phyloP scores from a whole-genome alignment of 805 yeast species.

The Blastobotrys mokoenaii region DNA sequence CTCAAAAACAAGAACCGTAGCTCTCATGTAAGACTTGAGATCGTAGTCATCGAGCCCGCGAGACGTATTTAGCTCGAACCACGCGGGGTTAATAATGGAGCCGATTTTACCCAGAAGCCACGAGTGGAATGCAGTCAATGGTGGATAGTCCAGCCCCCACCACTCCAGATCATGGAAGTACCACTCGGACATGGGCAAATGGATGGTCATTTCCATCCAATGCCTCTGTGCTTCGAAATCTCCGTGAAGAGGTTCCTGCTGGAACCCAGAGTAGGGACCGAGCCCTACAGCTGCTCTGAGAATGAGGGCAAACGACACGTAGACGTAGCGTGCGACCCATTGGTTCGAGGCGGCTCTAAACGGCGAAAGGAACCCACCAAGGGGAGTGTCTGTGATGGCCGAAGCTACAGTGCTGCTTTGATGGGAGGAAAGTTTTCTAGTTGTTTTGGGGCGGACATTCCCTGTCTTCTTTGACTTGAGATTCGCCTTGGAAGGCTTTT shows the following conservation, averaged over 20 bases:
- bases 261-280: slow-evolving; percentile 76
- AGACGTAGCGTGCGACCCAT: slow-evolving; percentile 79
- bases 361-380: slow-evolving; percentile 68
- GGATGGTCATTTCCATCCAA: slow-evolving; percentile 88
- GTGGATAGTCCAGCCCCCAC: slow-evolving; percentile 98
- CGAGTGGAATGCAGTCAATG: slow-evolving; percentile 90
- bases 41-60: slow-evolving; percentile 65
- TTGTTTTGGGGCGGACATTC: not conserved
- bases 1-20: slow-evolving; percentile 71
- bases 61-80: slow-evolving; percentile 71
- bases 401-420: slow-evolving; percentile 8
- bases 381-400: slow-evolving; percentile 50
- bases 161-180: slow-evolving; percentile 81
- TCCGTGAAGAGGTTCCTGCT: slow-evolving; percentile 73
- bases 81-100: slow-evolving; percentile 44
- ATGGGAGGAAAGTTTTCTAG: not conserved
- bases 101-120: slow-evolving; percentile 71
- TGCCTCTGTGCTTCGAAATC: slow-evolving; percentile 98
- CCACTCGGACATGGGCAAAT: slow-evolving; percentile 71
- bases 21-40: slow-evolving; percentile 78
- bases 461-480: not conserved
- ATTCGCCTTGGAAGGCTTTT: not conserved
- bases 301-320: slow-evolving; percentile 50
- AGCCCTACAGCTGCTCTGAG: slow-evolving; percentile 79
- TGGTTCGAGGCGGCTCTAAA: slow-evolving; percentile 77